Evolutionary conservation across 2,329 filamentous ascomycete genomes (phyloP), one percentile per base, ranked within the genome.

Genomic region (Fusarium armeniacum): DNA sequence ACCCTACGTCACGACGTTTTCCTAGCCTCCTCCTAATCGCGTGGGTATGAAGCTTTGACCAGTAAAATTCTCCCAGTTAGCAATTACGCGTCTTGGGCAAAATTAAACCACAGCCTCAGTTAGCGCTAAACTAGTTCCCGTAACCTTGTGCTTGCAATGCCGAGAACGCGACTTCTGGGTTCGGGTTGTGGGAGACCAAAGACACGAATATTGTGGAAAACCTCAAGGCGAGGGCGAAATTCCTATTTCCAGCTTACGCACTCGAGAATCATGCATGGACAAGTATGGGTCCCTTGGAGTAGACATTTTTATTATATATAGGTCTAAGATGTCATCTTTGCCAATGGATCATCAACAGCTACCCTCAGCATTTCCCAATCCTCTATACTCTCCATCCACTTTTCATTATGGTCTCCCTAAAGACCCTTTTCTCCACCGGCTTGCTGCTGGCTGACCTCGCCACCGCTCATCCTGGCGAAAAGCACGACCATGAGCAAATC

Each of bases 381-480:
- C 18, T 38, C n/a, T 11, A 11, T 20, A 20, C 36, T 20, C n/a
- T 38, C n/a, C 36, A 38, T 38, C n/a, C 36, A 20, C 10, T 4
- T 38, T 20, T 38, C 36, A n/a, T 11, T 5, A 62, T 62, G 56
- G 59, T 62, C 10, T 22, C 40, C 15, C 3, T 61, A 4, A 62
- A 61, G 38, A 40, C n/a, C 15, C 26, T 62, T 15, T 22, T 40
- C 8, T 46, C 45, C 13, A 35, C 46, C 3, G 28, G 26, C 18
- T 18, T 62, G 0, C n/a, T 61, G 2, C 38, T 62, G 10, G 56
- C 46, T 16, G 16, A 51, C 15, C 1, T 62, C 3, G 40, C 22
- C 1, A 53, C 18, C 5, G 38, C 56, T 24, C 59, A 62, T 35
- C 59, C 59, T 8, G 59, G 59, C 2, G 56, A 61, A 26, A 62